phyloP scores from a whole-genome alignment of 2,329 filamentous ascomycete genomes.

The Capronia coronata region DNA sequence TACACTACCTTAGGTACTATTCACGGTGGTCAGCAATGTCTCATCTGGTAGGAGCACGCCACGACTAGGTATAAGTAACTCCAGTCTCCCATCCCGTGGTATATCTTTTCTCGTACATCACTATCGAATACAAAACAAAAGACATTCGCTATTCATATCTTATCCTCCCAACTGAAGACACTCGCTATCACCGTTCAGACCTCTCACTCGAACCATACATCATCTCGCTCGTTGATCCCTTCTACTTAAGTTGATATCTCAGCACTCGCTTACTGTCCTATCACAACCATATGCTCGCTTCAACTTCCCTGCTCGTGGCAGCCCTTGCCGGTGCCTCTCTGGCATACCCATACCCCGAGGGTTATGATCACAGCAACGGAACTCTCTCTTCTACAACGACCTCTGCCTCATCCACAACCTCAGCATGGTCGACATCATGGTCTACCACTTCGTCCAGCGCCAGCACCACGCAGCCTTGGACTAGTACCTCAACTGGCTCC shows the following conservation, averaged over 20 bases:
- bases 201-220: slow-evolving; percentile 1
- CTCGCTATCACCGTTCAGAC: slow-evolving; percentile 4
- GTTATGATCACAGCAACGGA: slow-evolving; percentile 7
- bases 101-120: slow-evolving; percentile 7
- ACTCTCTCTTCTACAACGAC: slow-evolving; percentile 11
- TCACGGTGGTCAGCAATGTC: slow-evolving; percentile 13
- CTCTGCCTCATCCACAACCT: slow-evolving; percentile 5
- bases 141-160: slow-evolving; percentile 9
- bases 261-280: neutral
- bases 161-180: neutral
- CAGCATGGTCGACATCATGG: slow-evolving; percentile 2
- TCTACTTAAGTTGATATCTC: neutral
- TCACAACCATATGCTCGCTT: slow-evolving; percentile 14
- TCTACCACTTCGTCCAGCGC: slow-evolving; percentile 3
- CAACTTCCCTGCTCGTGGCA: slow-evolving; percentile 20
- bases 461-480: neutral
- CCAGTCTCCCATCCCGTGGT: neutral
- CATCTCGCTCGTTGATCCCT: too few species aligned
- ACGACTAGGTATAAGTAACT: slow-evolving; percentile 17
- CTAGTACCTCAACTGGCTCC: neutral
- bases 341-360: slow-evolving; percentile 23
- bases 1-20: neutral
- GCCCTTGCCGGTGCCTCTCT: slow-evolving; percentile 27
- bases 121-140: slow-evolving; percentile 3
- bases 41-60: slow-evolving; percentile 2